Base-by-base conservation (phyloP, 2,329 filamentous ascomycete species). In the Monilinia polystroma region DNA sequence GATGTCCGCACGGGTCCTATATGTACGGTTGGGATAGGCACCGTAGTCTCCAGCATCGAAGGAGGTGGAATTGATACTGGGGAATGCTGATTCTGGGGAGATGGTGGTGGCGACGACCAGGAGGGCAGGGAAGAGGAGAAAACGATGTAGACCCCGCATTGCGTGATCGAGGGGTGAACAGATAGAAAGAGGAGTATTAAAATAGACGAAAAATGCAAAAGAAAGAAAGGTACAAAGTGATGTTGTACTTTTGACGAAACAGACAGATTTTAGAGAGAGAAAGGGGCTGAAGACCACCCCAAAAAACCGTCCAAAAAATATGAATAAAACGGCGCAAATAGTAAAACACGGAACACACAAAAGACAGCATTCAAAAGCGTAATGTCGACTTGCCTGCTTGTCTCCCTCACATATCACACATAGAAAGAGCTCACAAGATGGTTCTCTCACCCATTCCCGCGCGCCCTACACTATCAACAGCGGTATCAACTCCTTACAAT, bases 21-120 rank as follows among this genome's bases (percentile, higher is more conserved):
- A 79, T 2, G 72, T 73, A 43, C 76, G 73, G 49, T 74, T 74
- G 11, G 78, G 77, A 70, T 78, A 79, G 7, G 73, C 63, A 35
- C 78, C 78, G 51, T 75, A 77, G 1, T 71, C 69, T 23, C 75
- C 75, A 16, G 72, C 59, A 53, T 80, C 78, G 68, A 77, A 80
- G 8, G 69, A 67, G 41, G 68, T 69, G 12, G 65, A 67, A 35
- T 57, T 56, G 12, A 60, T 54, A 18, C 57, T 43, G 2, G 65
- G 65, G 54, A 55, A 54, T 49, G 18, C 16, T 23, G 16, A 6
- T 55, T 41, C 32, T 11, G 54, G 49, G 23, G 35, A 26, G 4
- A 16, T 20, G 38, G 7, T 32, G 38, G 35, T 54, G 23, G 54
- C 6, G 20, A 12, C 20, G 20, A n/a, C n/a, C 18, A 23, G n/a